Conservation (phyloP, 2,329 filamentous ascomycete genomes). For the Neonectria faginata region DNA sequence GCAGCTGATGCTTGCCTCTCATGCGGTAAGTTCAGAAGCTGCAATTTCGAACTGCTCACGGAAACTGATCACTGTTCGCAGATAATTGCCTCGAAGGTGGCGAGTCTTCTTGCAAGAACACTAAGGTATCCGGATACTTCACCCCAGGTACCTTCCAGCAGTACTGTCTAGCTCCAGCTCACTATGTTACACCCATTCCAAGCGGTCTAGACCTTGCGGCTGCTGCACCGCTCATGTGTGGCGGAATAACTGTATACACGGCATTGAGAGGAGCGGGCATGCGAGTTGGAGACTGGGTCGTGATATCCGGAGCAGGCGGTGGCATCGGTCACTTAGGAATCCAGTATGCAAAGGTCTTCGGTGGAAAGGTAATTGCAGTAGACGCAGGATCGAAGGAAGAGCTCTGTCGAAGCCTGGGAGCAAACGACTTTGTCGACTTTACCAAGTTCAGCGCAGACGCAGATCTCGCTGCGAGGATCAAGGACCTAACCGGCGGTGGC, state of each 20-base stretch:
- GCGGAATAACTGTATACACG: constrained; percentile 25
- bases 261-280: constrained; percentile 19
- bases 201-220: constrained; percentile 14
- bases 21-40: constrained; percentile 7
- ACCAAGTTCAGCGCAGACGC: constrained; percentile 3
- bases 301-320: constrained; percentile 48
- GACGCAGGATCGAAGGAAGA: constrained; percentile 44
- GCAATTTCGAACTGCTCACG: neutral
- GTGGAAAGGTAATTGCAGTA: constrained; percentile 44
- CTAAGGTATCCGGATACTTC: constrained; percentile 26
- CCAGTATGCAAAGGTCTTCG: constrained; percentile 47
- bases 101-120: constrained; percentile 23
- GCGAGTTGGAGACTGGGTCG: constrained; percentile 43
- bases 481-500: constrained; percentile 31
- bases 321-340: constrained; percentile 47
- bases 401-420: constrained; percentile 41
- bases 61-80: neutral
- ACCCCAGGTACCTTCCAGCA: constrained; percentile 28
- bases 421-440: constrained; percentile 28
- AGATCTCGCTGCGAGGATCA: constrained; percentile 27
- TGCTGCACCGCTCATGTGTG: constrained; percentile 27
- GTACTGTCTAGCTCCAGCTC: constrained; percentile 20
- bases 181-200: constrained; percentile 22
- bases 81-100: constrained; percentile 26
- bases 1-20: constrained; percentile 22